phyloP scores from a whole-genome alignment of 495 filamentous ascomycete species.

The Penicillium mononematosum region DNA sequence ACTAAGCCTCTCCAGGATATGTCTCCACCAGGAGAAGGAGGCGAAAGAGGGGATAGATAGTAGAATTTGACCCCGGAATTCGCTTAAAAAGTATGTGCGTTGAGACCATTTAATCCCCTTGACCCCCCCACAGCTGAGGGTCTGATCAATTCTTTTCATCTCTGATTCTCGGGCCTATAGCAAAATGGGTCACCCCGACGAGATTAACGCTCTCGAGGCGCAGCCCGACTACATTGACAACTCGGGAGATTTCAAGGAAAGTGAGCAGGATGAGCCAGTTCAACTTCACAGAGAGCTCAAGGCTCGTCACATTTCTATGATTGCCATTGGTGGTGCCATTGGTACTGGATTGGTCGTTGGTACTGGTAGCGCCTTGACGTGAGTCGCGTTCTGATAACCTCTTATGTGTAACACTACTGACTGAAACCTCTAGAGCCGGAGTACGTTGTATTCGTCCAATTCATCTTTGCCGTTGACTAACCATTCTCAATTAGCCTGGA shows the following conservation, averaged over 20 bases:
- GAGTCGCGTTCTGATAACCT: neutral
- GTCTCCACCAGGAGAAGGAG: slow-evolving; percentile 4
- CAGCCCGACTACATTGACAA: slow-evolving; percentile 6
- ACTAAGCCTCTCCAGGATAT: slow-evolving; percentile 1
- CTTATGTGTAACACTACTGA: neutral
- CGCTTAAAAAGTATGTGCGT: slow-evolving; percentile 10
- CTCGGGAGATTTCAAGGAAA: slow-evolving; percentile 1
- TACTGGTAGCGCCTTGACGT: slow-evolving; percentile 44
- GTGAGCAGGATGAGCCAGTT: slow-evolving; percentile 17
- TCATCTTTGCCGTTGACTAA: slow-evolving; percentile 16
- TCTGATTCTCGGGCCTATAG: neutral
- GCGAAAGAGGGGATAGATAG: slow-evolving; percentile 9
- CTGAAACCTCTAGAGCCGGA: neutral
- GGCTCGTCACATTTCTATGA: slow-evolving; percentile 81
- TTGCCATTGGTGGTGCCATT: slow-evolving; percentile 86
- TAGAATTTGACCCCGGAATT: slow-evolving; percentile 10
- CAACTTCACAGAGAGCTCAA: slow-evolving; percentile 66
- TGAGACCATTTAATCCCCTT: slow-evolving; percentile 3
- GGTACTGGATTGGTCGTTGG: slow-evolving; percentile 70
- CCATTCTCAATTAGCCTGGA: slow-evolving; percentile 58
- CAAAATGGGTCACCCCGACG: slow-evolving; percentile 16
- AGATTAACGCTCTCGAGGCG: slow-evolving; percentile 14
- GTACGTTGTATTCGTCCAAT: neutral
- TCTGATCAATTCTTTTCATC: neutral
- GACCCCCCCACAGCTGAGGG: neutral